These are phyloP conservation scores for Crithidia mellificae DNA, from an alignment of 208 protist species.

Conservation along the genomic window DNA sequence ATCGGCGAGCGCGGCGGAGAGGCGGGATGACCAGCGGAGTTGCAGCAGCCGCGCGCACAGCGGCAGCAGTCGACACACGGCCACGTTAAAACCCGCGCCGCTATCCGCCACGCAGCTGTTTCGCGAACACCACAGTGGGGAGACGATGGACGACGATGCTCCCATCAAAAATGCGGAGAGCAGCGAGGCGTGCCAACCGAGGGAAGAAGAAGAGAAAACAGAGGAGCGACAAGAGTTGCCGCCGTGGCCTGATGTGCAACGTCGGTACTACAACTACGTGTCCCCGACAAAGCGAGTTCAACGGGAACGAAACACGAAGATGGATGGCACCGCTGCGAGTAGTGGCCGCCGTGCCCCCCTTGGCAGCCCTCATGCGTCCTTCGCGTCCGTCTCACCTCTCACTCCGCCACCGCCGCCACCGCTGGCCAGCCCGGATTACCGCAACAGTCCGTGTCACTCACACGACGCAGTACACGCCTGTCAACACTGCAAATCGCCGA, in stretches of 20 bases:
- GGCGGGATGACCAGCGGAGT: neutral
- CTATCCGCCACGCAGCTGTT: neutral
- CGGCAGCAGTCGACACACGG: neutral
- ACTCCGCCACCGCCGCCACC: conserved; percentile 6
- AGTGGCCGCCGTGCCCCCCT: no score
- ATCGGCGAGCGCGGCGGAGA: neutral
- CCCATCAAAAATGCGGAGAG: no score
- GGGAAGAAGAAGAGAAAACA: neutral
- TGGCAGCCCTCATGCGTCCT: neutral
- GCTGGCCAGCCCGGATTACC: neutral
- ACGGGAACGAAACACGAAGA: neutral
- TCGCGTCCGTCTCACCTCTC: neutral
- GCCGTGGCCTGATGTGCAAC: neutral
- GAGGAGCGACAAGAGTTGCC: neutral
- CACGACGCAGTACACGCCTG: neutral
- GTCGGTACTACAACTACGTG: conserved; percentile 12
- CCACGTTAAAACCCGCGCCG: neutral
- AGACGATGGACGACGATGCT: no score
- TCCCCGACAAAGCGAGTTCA: neutral
- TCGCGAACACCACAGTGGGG: neutral
- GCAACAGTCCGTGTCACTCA: neutral
- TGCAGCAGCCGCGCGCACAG: neutral
- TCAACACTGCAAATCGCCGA: neutral
- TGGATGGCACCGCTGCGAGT: no score
- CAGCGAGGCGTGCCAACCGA: no score